These are phyloP conservation scores for Dendrobium catenatum DNA, from an alignment of 106 monocot genomes.

Conservation along the genomic window DNA sequence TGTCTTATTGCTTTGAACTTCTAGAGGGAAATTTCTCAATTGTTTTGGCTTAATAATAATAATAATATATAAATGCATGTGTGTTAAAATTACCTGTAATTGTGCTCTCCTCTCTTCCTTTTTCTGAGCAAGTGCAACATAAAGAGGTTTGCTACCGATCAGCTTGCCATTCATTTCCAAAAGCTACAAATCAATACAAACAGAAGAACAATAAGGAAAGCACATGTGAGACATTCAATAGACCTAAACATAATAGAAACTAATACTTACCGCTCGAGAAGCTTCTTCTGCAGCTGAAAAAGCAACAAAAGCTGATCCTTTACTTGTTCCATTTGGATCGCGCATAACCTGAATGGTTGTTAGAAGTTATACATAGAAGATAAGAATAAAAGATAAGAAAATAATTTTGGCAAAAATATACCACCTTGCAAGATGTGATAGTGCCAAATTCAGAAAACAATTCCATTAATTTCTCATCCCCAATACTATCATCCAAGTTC, in stretches of 20 bases:
- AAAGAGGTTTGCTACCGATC: constrained; percentile 71
- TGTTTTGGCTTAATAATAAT: neutral
- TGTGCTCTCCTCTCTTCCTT: constrained; percentile 85
- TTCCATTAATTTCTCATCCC: constrained; percentile 70
- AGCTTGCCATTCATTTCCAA: constrained; percentile 83
- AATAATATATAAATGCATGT: neutral
- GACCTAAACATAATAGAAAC: neutral
- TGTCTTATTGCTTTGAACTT: neutral
- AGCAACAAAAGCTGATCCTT: constrained; percentile 28
- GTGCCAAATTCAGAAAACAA: constrained; percentile 65
- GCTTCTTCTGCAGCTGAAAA: constrained; percentile 22
- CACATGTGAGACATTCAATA: neutral
- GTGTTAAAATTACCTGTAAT: constrained; percentile 49
- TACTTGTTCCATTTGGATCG: constrained; percentile 21
- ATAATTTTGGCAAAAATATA: neutral
- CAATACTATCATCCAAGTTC: constrained; percentile 73
- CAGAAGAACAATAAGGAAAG: neutral
- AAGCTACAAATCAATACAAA: constrained; percentile 33
- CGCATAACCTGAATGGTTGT: constrained; percentile 23
- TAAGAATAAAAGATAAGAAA: neutral
- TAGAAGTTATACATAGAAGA: neutral
- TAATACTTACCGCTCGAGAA: constrained; percentile 14
- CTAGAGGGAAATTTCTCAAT: neutral
- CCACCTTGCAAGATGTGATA: constrained; percentile 86
- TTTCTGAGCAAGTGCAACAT: constrained; percentile 81